Evolutionary conservation across 257 asterid species (phyloP), one percentile per base, ranked within the genome.

Genomic region (Fraxinus excelsior): DNA sequence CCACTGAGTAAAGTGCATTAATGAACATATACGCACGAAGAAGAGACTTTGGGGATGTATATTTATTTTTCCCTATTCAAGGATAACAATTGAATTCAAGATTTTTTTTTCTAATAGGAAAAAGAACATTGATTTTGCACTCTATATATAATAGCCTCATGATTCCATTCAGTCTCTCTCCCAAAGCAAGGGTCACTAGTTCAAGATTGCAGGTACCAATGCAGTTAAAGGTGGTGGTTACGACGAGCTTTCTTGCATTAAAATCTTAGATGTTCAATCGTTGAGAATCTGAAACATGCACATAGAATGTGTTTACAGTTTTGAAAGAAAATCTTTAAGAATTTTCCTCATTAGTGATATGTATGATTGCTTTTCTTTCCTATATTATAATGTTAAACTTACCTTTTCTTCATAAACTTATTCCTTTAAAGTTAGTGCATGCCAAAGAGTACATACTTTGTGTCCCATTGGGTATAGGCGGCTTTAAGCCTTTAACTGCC

Each of bases 131-230:
- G 38, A 40, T 53, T 53, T 62, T 76, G 80, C 82, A 51, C 80
- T 76, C 71, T 73, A 71, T 60, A 60, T 60, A 60, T 21, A 7
- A 18, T 53, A 51, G 28, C 76, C 28, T 38, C 38, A 62, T 44
- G 26, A 53, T 68, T 79, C 72, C 67, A 76, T 69, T 71, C 69
- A 74, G 51, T 38, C 78, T 26, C 12, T 65, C 71, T 44, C 81
- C 60, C 84, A 85, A 82, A 85, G 84, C 79, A 79, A 79, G 79
- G 85, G 85, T 80, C 78, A 77, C 73, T n/a, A 71, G 78, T 62
- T 68, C 75, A 74, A 82, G 86, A 80, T 82, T 80, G 84, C 78
- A 46, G 70, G 73, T 23, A 72, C 56, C 74, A 5, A 46, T 8
- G 71, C 26, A 75, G 51, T 26, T 40, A 49, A 72, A 84, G 77